A percentile compares a stretch with the other conserved stretches of the same genome.
Evolutionary conservation across 192 early-diverging fungal genomes (phyloP).

Genomic region (Mortierella hygrophila): DNA sequence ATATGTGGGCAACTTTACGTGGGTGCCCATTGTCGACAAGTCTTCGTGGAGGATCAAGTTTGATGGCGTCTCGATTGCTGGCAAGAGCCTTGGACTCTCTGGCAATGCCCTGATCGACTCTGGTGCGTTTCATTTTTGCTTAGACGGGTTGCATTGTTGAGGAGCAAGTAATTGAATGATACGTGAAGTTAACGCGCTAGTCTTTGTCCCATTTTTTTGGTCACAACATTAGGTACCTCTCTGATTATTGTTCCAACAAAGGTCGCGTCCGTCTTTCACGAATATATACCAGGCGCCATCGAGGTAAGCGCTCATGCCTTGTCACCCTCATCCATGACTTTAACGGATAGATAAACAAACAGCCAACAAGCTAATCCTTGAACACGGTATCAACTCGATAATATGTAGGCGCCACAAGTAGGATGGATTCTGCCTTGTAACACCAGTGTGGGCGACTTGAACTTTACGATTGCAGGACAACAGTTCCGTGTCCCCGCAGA

Average conservation of each 20-base stretch:
- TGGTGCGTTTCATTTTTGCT: not conserved
- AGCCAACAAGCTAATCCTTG: not conserved
- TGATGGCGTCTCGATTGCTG: conserved; percentile 39
- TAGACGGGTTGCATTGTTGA: too few species aligned
- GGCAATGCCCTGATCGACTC: conserved; percentile 50
- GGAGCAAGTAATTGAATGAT: not conserved
- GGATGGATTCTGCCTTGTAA: conserved; percentile 55
- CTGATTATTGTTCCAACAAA: conserved; percentile 42
- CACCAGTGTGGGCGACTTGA: conserved; percentile 47
- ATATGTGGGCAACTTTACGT: conserved; percentile 51
- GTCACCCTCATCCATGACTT: not conserved
- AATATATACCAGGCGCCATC: conserved; percentile 44
- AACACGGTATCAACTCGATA: not conserved
- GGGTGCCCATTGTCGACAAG: conserved; percentile 29
- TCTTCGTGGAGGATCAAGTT: conserved; percentile 45
- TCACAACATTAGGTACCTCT: conserved; percentile 24
- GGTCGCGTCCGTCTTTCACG: conserved; percentile 30
- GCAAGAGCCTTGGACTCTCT: conserved; percentile 37
- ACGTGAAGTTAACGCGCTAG: not conserved
- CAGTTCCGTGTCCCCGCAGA: conserved; percentile 49
- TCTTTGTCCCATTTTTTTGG: not conserved
- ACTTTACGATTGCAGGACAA: conserved; percentile 42
- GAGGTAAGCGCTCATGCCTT: conserved; percentile 17
- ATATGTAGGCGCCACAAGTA: conserved; percentile 32
- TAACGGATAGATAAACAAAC: not conserved